Base-by-base conservation (phyloP, 768 basidiomycete species). In the Termitomyces sp. region DNA sequence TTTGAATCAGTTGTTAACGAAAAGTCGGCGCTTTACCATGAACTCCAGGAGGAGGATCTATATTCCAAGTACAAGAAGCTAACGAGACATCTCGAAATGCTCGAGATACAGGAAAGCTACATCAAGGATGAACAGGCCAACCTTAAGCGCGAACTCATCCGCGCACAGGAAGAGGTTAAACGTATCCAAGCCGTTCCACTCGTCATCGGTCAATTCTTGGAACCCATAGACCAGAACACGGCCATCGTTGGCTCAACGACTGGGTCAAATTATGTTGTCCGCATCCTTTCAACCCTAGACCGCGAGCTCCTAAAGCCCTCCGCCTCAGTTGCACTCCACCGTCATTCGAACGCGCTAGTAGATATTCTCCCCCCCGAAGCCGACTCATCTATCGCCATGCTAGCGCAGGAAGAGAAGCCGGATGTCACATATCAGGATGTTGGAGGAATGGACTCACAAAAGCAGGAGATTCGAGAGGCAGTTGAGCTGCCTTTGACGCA, bases 81-180 rank as follows among this genome's bases (percentile, higher is more conserved):
- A 49, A 84, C 91, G 52, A 88, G 93, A 47, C 96, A 99, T 67
- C 81, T 95, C 34, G 95, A 99, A 68, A 93, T 99, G 78, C 85
- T 98, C 37, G 90, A 92, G 52, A 92, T 94, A 27, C 89, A 90
- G 66, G 91, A 98, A 74, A 90, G 90, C 75, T 99, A 98, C 71
- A 97, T 99, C 74, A 96, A 98, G 70, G 96, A 99, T 65, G 97
- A 99, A 72, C 95, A 97, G 66, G 92, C 92, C 16, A 98, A 98
- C 68, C 85, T 99, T 55, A 96, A 98, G 73, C 87, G 96, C 49
- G 97, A 99, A 74, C 88, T 99, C 59, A 90, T 98, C 63, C 92
- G 97, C 56, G 97, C 97, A 0, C 97, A 99, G 69, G 97, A 99
- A 71, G 97, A 99, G 75, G 97, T 99, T 69, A 97, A 98, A 75